Conservation (phyloP, 345 rosid species). For the Populus alba region DNA sequence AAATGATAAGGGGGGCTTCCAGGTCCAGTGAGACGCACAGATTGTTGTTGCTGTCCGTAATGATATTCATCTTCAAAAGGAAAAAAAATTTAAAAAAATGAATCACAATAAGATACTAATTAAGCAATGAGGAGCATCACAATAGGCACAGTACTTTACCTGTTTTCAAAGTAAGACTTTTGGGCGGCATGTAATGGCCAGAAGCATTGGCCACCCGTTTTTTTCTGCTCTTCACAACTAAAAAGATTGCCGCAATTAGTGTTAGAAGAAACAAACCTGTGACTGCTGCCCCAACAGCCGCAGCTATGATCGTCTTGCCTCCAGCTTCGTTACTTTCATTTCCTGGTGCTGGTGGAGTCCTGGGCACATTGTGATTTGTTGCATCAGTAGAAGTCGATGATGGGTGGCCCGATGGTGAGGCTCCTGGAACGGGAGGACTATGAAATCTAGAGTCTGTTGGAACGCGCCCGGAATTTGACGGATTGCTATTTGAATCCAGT, state of each 20-base stretch:
- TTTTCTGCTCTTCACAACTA: slow-evolving; percentile 45
- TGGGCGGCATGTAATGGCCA: slow-evolving; percentile 45
- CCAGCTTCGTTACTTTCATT: neutral
- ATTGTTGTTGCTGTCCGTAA: slow-evolving; percentile 38
- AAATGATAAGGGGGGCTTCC: slow-evolving; percentile 39
- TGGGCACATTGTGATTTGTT: neutral
- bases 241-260: slow-evolving; percentile 40
- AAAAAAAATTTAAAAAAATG: neutral
- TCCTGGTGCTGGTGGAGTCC: slow-evolving; percentile 5
- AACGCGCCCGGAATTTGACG: slow-evolving; percentile 19
- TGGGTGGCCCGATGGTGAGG: slow-evolving; percentile 10
- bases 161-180: slow-evolving; percentile 41
- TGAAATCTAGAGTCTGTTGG: slow-evolving; percentile 10
- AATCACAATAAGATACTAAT: neutral
- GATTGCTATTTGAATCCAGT: slow-evolving; percentile 4
- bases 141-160: slow-evolving; percentile 37
- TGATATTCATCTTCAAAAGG: slow-evolving; percentile 48
- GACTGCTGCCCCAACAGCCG: slow-evolving; percentile 35
- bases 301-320: slow-evolving; percentile 13
- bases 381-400: slow-evolving; percentile 1
- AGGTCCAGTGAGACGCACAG: slow-evolving; percentile 36
- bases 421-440: slow-evolving; percentile 5
- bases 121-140: neutral
- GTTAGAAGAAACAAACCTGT: slow-evolving; percentile 54
- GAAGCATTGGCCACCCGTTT: slow-evolving; percentile 28